Conservation (phyloP, 306 rosid species). For the Malus sylvestris region DNA sequence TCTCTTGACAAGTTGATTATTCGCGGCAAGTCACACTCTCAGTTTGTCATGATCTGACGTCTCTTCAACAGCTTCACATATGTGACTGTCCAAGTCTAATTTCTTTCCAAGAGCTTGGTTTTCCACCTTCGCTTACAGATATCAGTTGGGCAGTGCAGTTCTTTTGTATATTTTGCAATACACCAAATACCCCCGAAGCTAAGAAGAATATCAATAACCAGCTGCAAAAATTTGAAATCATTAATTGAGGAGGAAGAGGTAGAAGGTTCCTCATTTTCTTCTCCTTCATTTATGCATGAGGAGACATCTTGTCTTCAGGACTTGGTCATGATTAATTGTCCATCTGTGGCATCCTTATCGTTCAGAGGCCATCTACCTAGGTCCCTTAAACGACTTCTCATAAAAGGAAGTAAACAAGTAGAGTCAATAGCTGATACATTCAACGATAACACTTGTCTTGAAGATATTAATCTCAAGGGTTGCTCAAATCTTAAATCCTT, state of each 20-base stretch:
- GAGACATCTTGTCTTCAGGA: neutral
- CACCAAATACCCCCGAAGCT: neutral
- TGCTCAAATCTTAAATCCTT: neutral
- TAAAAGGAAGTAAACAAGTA: neutral
- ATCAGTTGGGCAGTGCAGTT: neutral
- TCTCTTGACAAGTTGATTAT: neutral
- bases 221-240: slow-evolving; percentile 1
- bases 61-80: neutral
- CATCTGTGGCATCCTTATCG: neutral
- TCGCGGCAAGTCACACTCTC: neutral
- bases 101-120: neutral
- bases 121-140: neutral
- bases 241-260: neutral
- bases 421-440: neutral
- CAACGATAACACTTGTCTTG: slow-evolving; percentile 2
- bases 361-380: neutral
- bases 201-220: neutral
- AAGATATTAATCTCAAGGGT: neutral
- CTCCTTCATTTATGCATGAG: neutral
- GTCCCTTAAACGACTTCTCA: neutral
- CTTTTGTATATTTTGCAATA: neutral
- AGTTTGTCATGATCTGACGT: neutral
- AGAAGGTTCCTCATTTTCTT: neutral
- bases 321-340: neutral
- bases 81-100: neutral